Evolutionary conservation across 345 rosid genomes (phyloP).

Genomic region (Boechera retrofracta): DNA sequence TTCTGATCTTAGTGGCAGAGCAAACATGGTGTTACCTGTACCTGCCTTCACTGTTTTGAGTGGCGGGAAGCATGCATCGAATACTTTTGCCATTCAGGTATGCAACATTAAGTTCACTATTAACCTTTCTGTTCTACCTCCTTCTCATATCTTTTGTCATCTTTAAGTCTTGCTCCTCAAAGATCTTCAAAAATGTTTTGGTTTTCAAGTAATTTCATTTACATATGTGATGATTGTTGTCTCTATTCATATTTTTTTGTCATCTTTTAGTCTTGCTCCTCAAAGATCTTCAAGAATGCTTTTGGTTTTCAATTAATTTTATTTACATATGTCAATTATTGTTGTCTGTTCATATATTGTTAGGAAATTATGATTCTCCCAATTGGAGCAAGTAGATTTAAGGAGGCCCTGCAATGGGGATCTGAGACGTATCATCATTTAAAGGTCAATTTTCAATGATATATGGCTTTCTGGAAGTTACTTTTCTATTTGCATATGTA

Average conservation of each 20-base stretch:
- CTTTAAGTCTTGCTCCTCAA: not conserved
- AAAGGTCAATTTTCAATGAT: slow-evolving; percentile 63
- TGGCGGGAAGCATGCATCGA: slow-evolving; percentile 93
- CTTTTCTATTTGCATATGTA: slow-evolving; percentile 3
- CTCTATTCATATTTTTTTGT: not conserved
- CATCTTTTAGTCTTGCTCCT: not conserved
- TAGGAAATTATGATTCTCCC: slow-evolving; percentile 97
- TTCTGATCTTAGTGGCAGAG: slow-evolving; percentile 80
- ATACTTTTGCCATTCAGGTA: slow-evolving; percentile 83
- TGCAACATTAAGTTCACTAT: not conserved
- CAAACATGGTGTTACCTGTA: slow-evolving; percentile 74
- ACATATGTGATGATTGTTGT: slow-evolving; percentile 11
- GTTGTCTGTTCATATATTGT: slow-evolving; percentile 32
- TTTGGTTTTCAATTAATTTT: slow-evolving; percentile 12
- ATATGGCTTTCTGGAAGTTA: slow-evolving; percentile 31
- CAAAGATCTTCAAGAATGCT: not conserved
- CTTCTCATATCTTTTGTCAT: not conserved
- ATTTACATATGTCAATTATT: slow-evolving; percentile 4
- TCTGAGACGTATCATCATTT: slow-evolving; percentile 95
- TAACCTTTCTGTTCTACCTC: not conserved
- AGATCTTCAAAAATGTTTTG: not conserved
- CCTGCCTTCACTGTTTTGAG: slow-evolving; percentile 95
- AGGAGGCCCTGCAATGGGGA: slow-evolving; percentile 97
- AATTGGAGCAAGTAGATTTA: slow-evolving; percentile 83
- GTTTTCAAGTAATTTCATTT: slow-evolving; percentile 1